Base-by-base conservation (phyloP, 306 rosid species). In the Pterocarpus santalinus region DNA sequence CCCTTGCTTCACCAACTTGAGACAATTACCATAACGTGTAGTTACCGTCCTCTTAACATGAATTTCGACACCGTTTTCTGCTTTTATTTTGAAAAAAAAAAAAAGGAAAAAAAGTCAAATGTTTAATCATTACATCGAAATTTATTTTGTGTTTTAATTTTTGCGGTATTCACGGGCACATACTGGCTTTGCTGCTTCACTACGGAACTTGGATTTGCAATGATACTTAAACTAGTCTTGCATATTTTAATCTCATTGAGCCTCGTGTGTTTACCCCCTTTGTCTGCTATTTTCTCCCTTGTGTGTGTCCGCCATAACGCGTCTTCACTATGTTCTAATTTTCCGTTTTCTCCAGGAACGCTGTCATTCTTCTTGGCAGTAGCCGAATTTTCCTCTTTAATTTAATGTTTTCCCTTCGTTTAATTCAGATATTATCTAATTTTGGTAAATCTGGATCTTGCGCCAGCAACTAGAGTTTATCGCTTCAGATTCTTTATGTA, bases 1-100 rank as follows among this genome's bases (percentile, higher is more conserved):
- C n/a, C 52, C 28, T 16, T 61, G 51, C 67, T 61, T 3, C 51
- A n/a, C 71, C 28, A 75, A 77, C 75, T n/a, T 62, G 75, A 33
- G 69, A 55, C 65, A 44, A 7, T 71, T 69, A 17, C 47, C 15
- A 65, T 38, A 28, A 7, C 34, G 33, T 72, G 80, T 22, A 65
- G 63, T 51, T 70, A 32, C 53, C 39, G 0, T 34, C 15, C 61
- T 43, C 49, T 63, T 74, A 47, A 15, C 15, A 16, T 33, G 63
- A 74, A 51, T 61, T 80, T 61, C 0, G 39, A 46, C 74, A 36
- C 17, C 76, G 32, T n/a, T 58, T 22, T 71, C 15, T 6, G 71
- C 36, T 4, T 7, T 8, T 43, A 43, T 43, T 43, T 43, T 8
- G 8, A 9, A 43, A 9, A 8, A 8, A 8, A 43, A 43, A 7